phyloP scores from a whole-genome alignment of 148 eudicot species.

The Mesembryanthemum crystallinum region DNA sequence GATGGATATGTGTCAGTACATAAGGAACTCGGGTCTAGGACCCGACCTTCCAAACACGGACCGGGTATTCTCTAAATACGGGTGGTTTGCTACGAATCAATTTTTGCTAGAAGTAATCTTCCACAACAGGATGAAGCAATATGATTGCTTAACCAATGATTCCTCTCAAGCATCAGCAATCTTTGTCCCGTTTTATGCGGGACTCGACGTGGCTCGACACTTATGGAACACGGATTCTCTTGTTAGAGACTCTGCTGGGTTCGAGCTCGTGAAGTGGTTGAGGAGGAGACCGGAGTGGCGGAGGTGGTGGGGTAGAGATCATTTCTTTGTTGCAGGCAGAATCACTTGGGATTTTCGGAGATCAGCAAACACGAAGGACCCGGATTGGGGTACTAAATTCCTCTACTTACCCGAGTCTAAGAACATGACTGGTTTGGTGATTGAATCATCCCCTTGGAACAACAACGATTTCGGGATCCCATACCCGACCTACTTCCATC shows the following conservation, averaged over 20 bases:
- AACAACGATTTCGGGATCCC: conserved; percentile 63
- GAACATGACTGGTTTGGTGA: conserved; percentile 47
- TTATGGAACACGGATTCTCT: conserved; percentile 50
- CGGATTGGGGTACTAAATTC: conserved; percentile 66
- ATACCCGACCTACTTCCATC: conserved; percentile 78
- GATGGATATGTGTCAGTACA: conserved; percentile 48
- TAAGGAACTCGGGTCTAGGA: conserved; percentile 42
- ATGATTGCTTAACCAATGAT: conserved; percentile 59
- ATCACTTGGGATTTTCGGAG: conserved; percentile 73
- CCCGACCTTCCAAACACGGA: conserved; percentile 21
- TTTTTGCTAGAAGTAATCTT: conserved; percentile 49
- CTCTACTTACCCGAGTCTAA: conserved; percentile 45
- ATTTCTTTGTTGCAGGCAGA: conserved; percentile 64
- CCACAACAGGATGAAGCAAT: conserved; percentile 49
- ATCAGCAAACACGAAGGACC: conserved; percentile 38
- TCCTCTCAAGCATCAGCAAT: conserved; percentile 59
- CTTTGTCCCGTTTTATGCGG: conserved; percentile 72
- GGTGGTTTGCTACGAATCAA: conserved; percentile 47
- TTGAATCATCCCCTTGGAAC: conserved; percentile 58
- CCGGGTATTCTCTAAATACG: conserved; percentile 28
- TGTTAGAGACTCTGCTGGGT: conserved; percentile 42
- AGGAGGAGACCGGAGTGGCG: conserved; percentile 50
- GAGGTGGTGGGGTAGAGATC: conserved; percentile 55
- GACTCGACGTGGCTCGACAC: conserved; percentile 63
- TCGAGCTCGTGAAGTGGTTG: conserved; percentile 44